Evolutionary conservation across 345 rosid species (phyloP).

Genomic region (Jatropha curcas): DNA sequence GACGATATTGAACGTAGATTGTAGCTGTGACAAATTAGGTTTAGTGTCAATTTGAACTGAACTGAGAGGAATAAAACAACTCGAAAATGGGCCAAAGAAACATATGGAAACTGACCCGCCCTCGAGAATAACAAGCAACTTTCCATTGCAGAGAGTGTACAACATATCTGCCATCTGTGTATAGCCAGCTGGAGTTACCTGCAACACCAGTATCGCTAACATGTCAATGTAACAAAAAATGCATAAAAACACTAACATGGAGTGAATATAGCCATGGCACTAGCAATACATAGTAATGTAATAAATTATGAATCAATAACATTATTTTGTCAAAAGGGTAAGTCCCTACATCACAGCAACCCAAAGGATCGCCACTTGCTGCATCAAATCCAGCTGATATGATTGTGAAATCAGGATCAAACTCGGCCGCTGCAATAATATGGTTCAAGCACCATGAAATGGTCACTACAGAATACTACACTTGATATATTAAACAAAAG

Average conservation of each 20-base stretch:
- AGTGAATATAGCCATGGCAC: not conserved
- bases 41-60: constrained; percentile 1
- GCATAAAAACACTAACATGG: not conserved
- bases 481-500: not conserved
- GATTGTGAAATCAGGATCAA: constrained; percentile 91
- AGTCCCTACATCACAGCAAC: constrained; percentile 89
- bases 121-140: constrained; percentile 94
- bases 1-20: constrained; percentile 96
- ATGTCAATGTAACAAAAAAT: not conserved
- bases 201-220: not conserved
- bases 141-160: constrained; percentile 59
- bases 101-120: constrained; percentile 63
- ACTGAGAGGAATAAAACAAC: not conserved
- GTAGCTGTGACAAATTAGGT: constrained; percentile 58
- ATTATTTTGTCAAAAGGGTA: constrained; percentile 5
- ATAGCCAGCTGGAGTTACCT: constrained; percentile 95
- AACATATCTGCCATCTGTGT: constrained; percentile 83
- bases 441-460: constrained; percentile 12
- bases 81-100: constrained; percentile 5
- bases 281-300: not conserved
- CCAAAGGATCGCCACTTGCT: constrained; percentile 97
- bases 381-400: constrained; percentile 99
- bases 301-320: not conserved
- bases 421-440: constrained; percentile 69
- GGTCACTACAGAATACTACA: constrained; percentile 8